Evolutionary conservation across 768 basidiomycete species (phyloP).

Genomic region (Cubamyces sp.): DNA sequence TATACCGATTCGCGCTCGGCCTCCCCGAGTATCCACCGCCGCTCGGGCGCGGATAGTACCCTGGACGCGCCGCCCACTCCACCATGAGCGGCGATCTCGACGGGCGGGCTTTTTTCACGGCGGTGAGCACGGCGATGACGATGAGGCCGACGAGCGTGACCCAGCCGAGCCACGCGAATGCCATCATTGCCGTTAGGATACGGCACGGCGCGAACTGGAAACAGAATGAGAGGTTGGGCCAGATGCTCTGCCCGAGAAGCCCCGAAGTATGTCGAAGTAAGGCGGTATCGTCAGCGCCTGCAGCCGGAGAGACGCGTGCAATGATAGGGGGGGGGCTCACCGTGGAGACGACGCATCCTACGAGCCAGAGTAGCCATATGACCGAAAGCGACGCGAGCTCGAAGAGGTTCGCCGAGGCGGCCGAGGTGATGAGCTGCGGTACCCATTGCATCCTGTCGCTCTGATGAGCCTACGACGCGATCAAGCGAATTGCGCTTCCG

Average conservation of each 20-base stretch:
- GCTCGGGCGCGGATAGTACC: background rate
- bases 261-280: too few species aligned
- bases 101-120: slow-evolving; percentile 17
- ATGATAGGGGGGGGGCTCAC: slow-evolving; percentile 19
- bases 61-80: slow-evolving; percentile 20
- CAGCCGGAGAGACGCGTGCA: too few species aligned
- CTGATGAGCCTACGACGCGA: background rate
- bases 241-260: slow-evolving; percentile 28
- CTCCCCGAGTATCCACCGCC: background rate
- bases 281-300: too few species aligned
- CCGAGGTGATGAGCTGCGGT: slow-evolving; percentile 39
- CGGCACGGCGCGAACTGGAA: slow-evolving; percentile 32
- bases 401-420: slow-evolving; percentile 20
- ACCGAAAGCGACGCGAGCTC: slow-evolving; percentile 29
- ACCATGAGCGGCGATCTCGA: slow-evolving; percentile 17
- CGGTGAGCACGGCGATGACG: slow-evolving; percentile 24
- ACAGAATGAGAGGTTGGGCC: slow-evolving; percentile 36
- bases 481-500: background rate
- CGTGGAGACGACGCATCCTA: slow-evolving; percentile 34
- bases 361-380: slow-evolving; percentile 37
- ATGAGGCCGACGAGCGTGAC: slow-evolving; percentile 28
- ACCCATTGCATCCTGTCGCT: slow-evolving; percentile 45
- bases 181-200: slow-evolving; percentile 36
- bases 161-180: slow-evolving; percentile 39
- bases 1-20: too few species aligned